These are phyloP conservation scores for Liriodendron chinense DNA, from an alignment of 164 flowering plant species.

Conservation along the genomic window DNA sequence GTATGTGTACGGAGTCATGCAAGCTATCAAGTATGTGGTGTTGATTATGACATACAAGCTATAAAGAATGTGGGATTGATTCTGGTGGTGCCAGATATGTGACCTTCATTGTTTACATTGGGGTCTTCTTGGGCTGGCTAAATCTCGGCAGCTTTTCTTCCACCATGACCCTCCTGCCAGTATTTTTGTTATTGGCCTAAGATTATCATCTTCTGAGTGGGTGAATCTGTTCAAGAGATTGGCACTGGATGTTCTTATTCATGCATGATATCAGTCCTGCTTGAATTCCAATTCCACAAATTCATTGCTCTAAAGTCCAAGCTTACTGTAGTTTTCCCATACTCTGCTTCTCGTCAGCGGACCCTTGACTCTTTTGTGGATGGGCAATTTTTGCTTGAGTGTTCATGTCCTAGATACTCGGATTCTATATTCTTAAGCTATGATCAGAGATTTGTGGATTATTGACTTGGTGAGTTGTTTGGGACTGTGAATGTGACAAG, in stretches of 20 bases:
- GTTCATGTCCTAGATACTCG: not conserved
- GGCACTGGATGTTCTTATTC: not conserved
- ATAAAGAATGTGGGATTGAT: not conserved
- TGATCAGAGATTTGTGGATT: not conserved
- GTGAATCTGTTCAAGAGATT: not conserved
- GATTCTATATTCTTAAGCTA: not conserved
- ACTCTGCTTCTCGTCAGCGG: not conserved
- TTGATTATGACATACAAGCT: not conserved
- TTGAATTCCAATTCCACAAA: not conserved
- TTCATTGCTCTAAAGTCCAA: too few relatives aligned
- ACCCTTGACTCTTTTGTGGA: not conserved
- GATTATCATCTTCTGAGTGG: not conserved
- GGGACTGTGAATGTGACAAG: not conserved
- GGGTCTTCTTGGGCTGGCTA: not conserved
- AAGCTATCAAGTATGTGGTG: not conserved
- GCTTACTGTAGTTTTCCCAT: too few relatives aligned
- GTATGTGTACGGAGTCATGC: not conserved
- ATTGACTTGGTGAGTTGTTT: not conserved
- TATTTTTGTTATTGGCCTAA: not conserved
- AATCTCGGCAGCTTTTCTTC: not conserved
- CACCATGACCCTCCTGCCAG: not conserved
- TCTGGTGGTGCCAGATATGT: not conserved
- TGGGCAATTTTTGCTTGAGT: not conserved
- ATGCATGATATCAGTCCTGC: not conserved
- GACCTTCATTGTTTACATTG: not conserved